These are phyloP conservation scores for Monosporascus sp. DNA, from an alignment of 2,329 filamentous ascomycete species.

Conservation along the genomic window DNA sequence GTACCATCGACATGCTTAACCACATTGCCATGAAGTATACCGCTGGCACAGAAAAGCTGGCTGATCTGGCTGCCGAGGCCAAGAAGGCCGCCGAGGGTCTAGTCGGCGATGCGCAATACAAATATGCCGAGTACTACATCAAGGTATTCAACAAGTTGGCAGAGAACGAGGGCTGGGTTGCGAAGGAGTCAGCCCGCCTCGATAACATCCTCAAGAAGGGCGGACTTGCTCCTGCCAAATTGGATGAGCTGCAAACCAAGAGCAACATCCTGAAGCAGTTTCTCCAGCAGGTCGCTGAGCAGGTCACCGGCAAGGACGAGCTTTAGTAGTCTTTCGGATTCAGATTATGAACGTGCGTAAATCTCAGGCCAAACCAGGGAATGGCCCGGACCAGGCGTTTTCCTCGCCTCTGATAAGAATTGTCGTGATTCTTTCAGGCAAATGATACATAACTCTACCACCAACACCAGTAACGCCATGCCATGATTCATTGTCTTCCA, in stretches of 20 bases:
- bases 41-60: slow-evolving; percentile 51
- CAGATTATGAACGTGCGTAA: background rate
- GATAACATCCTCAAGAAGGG: slow-evolving; percentile 81
- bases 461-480: slow-evolving; percentile 17
- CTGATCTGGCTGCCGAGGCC: slow-evolving; percentile 64
- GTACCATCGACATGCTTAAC: slow-evolving; percentile 78
- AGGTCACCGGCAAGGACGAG: slow-evolving; percentile 61
- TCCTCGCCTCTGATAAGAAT: background rate
- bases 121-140: slow-evolving; percentile 91
- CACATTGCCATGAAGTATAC: slow-evolving; percentile 69
- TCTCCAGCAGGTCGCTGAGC: slow-evolving; percentile 52
- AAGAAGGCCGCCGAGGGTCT: slow-evolving; percentile 65
- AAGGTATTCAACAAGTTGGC: slow-evolving; percentile 83
- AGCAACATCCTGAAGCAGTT: slow-evolving; percentile 86
- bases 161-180: slow-evolving; percentile 70
- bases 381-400: background rate
- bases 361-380: background rate
- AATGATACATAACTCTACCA: slow-evolving; percentile 1
- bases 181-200: slow-evolving; percentile 81
- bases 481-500: slow-evolving; percentile 3
- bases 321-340: slow-evolving; percentile 28
- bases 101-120: slow-evolving; percentile 58
- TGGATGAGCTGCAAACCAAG: slow-evolving; percentile 81
- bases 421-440: slow-evolving; percentile 4
- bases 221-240: slow-evolving; percentile 76